Evolutionary conservation across 2,329 filamentous ascomycete species (phyloP).

Genomic region (Paramyrothecium sp.): DNA sequence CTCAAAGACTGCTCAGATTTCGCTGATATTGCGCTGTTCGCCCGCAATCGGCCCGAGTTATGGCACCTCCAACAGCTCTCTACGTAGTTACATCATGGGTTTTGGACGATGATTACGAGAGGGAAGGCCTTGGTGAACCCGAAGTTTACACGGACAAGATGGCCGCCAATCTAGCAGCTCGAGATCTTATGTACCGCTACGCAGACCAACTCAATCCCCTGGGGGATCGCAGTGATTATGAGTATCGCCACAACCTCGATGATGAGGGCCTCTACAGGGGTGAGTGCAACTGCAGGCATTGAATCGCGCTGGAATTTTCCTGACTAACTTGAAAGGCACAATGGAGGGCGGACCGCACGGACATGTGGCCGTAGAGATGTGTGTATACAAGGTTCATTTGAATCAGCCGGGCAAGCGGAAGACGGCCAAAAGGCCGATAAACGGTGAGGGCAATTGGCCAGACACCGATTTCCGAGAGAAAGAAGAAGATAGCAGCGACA

Average conservation of each 20-base stretch:
- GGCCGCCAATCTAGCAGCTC: conserved; percentile 3
- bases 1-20: too few species aligned
- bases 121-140: conserved; percentile 4
- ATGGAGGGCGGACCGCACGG: conserved; percentile 2
- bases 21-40: too few species aligned
- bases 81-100: neutral
- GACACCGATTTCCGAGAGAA: neutral
- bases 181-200: conserved; percentile 1
- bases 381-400: conserved; percentile 2
- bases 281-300: neutral
- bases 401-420: neutral
- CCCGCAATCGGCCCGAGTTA: neutral
- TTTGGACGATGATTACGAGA: neutral
- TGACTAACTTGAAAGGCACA: neutral
- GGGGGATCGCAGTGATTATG: neutral
- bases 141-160: conserved; percentile 3
- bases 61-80: neutral
- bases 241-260: conserved; percentile 2
- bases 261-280: conserved; percentile 6
- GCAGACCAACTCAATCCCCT: neutral
- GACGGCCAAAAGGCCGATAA: conserved; percentile 1
- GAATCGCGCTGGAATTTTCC: neutral
- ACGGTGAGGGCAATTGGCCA: neutral
- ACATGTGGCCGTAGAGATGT: conserved; percentile 2
- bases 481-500: neutral